These are phyloP conservation scores for Auricularia sp. DNA, from an alignment of 768 basidiomycete genomes.

Conservation along the genomic window DNA sequence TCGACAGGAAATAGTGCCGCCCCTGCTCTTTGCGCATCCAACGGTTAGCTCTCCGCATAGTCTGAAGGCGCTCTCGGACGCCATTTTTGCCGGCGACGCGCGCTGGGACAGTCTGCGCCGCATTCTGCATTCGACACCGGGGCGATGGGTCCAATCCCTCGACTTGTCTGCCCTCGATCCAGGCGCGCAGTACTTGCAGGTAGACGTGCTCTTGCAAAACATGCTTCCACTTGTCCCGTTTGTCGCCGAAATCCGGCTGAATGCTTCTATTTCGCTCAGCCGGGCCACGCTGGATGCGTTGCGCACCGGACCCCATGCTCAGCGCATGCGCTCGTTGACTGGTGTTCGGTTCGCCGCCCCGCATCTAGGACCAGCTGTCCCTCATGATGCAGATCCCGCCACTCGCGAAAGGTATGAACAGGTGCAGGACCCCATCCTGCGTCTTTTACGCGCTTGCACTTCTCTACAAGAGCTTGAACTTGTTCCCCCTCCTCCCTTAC, in stretches of 20 bases:
- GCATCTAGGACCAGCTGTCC: neutral
- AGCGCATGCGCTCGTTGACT: slow-evolving; percentile 5
- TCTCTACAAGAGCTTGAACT: slow-evolving; percentile 57
- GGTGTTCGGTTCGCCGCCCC: slow-evolving; percentile 4
- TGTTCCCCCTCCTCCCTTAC: slow-evolving; percentile 42
- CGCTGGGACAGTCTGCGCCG: slow-evolving; percentile 84
- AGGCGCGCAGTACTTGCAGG: slow-evolving; percentile 37
- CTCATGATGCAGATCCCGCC: neutral
- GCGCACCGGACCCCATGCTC: slow-evolving; percentile 5
- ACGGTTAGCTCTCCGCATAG: slow-evolving; percentile 31
- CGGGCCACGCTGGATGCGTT: slow-evolving; percentile 41
- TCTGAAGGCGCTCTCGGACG: slow-evolving; percentile 49
- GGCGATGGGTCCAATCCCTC: slow-evolving; percentile 72
- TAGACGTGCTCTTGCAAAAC: slow-evolving; percentile 55
- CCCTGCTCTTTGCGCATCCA: slow-evolving; percentile 54
- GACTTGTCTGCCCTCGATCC: slow-evolving; percentile 53
- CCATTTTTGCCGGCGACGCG: slow-evolving; percentile 53
- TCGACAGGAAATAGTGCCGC: slow-evolving; percentile 51
- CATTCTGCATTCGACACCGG: slow-evolving; percentile 79
- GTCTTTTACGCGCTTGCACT: slow-evolving; percentile 43
- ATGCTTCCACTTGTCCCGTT: slow-evolving; percentile 64
- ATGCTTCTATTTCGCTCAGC: slow-evolving; percentile 50
- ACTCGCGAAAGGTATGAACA: neutral
- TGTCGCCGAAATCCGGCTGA: slow-evolving; percentile 42
- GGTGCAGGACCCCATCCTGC: slow-evolving; percentile 44